Conservation (phyloP, 495 filamentous ascomycete species). For the Tuber magnatum region DNA sequence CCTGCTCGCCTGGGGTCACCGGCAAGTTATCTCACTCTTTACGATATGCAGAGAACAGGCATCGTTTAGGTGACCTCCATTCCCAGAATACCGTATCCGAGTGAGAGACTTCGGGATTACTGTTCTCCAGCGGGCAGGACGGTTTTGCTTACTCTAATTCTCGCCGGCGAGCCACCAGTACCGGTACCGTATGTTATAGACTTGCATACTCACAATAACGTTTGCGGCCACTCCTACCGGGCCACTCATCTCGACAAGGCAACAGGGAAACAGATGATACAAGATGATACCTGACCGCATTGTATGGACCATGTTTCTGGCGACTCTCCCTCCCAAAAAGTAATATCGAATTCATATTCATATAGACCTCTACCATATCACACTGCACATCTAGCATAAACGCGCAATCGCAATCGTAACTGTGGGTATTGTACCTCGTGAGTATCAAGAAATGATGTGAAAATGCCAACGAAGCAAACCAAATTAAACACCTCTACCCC, state of each 20-base stretch:
- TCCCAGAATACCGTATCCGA: not conserved
- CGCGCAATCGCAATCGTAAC: conserved; percentile 4
- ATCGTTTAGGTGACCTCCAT: not conserved
- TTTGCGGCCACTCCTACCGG: not conserved
- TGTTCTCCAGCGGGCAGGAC: not conserved
- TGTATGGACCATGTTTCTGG: not conserved
- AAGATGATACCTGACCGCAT: not conserved
- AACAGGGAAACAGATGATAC: not conserved
- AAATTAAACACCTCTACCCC: not conserved
- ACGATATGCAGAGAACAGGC: not conserved
- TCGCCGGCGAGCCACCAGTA: not conserved
- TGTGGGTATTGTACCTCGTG: not conserved
- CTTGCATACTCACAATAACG: not conserved
- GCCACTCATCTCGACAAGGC: not conserved
- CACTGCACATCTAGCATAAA: not conserved
- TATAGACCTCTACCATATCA: conserved; percentile 3
- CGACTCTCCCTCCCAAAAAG: not conserved
- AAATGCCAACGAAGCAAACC: conserved; percentile 4
- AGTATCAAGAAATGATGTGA: conserved; percentile 3
- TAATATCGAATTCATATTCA: conserved; percentile 7
- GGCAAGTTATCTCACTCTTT: conserved; percentile 10
- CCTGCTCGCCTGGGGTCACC: conserved; percentile 24
- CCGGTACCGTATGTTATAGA: not conserved
- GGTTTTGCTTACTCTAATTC: not conserved
- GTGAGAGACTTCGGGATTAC: not conserved